Percentiles rank a stretch among this genome's conserved stretches.
Evolutionary conservation across 2,329 filamentous ascomycete genomes (phyloP).

Genomic region (Leptosphaerulina australis): DNA sequence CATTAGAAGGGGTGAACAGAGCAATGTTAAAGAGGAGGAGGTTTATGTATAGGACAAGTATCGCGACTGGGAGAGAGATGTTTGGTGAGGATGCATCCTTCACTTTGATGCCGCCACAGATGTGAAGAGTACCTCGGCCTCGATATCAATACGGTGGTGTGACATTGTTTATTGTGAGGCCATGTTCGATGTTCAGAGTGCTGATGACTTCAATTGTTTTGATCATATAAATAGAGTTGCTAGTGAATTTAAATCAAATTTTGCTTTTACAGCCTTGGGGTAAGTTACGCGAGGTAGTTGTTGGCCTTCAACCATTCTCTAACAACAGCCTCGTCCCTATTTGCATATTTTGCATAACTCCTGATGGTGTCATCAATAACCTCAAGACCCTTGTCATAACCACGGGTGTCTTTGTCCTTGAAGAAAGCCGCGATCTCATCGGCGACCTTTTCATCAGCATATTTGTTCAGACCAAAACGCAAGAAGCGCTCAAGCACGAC

Average conservation of each 20-base stretch:
- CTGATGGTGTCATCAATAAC: constrained; percentile 86
- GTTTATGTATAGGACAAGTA: too few species aligned
- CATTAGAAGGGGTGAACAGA: too few species aligned
- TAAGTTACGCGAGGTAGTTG: constrained; percentile 56
- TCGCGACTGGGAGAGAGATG: too few species aligned
- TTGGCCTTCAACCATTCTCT: constrained; percentile 77
- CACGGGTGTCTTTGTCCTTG: constrained; percentile 79
- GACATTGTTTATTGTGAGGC: too few species aligned
- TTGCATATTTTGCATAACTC: constrained; percentile 80
- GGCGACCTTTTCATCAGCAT: constrained; percentile 71
- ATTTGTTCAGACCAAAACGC: constrained; percentile 76
- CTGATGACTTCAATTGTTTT: too few species aligned
- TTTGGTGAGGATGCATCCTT: too few species aligned
- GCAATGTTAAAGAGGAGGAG: too few species aligned
- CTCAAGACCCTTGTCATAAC: constrained; percentile 83
- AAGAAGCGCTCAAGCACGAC: constrained; percentile 90
- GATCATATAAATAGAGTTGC: too few species aligned
- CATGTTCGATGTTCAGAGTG: too few species aligned
- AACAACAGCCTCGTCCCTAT: constrained; percentile 73
- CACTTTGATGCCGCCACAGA: too few species aligned
- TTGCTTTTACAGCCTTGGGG: constrained; percentile 18
- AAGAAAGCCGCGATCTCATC: constrained; percentile 87
- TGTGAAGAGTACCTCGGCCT: too few species aligned
- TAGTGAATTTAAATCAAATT: neutral
- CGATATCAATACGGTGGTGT: too few species aligned